Evolutionary conservation across 1,139 yeast species (phyloP).

Genomic region (Geotrichum carabidarum): DNA sequence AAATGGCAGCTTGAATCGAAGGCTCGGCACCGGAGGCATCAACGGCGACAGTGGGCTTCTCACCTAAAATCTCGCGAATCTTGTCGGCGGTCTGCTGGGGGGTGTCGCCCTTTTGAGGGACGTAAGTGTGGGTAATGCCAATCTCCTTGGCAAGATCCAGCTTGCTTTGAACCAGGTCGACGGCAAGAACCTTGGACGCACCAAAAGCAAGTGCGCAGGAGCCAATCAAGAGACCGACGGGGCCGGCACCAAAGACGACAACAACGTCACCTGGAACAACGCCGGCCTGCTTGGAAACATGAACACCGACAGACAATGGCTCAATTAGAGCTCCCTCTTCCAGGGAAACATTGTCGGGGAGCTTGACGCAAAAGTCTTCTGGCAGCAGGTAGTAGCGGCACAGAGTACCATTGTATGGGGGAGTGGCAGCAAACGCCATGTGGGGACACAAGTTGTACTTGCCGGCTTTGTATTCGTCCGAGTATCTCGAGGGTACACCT

Average conservation of each 20-base stretch:
- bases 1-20: constrained; percentile 61
- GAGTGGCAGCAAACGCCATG: constrained; percentile 86
- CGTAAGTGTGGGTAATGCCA: constrained; percentile 48
- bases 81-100: constrained; percentile 39
- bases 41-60: constrained; percentile 56
- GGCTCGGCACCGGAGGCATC: constrained; percentile 70
- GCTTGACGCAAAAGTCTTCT: constrained; percentile 76
- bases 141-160: constrained; percentile 55
- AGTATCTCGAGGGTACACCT: constrained; percentile 73
- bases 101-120: constrained; percentile 41
- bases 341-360: constrained; percentile 68
- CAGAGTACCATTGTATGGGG: constrained; percentile 65
- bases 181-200: constrained; percentile 61
- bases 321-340: constrained; percentile 89
- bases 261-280: constrained; percentile 68
- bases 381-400: constrained; percentile 68
- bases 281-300: constrained; percentile 67
- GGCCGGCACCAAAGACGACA: constrained; percentile 88
- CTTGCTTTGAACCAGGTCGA: constrained; percentile 58
- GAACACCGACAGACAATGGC: constrained; percentile 84
- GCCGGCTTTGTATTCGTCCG: constrained; percentile 71
- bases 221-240: constrained; percentile 79
- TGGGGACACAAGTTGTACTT: constrained; percentile 74
- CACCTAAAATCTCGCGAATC: constrained; percentile 39
- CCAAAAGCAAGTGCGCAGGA: constrained; percentile 79